phyloP scores from a whole-genome alignment of 192 early-diverging fungal species.

The Hyaloraphidium curvatum region DNA sequence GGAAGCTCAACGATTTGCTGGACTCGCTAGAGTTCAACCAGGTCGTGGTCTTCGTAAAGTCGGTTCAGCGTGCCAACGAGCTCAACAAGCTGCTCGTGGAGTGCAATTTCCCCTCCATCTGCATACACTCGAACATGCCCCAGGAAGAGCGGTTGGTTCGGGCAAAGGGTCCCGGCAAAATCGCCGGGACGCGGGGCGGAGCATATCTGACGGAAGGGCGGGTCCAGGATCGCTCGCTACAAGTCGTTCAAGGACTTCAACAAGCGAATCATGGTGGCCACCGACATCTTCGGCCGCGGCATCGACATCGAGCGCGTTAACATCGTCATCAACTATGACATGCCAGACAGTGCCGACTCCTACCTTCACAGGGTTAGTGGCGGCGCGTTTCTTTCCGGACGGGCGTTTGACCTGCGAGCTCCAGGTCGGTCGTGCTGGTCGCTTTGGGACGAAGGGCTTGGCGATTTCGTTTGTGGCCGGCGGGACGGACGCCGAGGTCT shows the following conservation, averaged over 20 bases:
- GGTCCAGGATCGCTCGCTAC: conserved; percentile 61
- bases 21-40: conserved; percentile 96
- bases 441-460: conserved; percentile 97
- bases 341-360: conserved; percentile 70
- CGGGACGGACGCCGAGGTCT: conserved; percentile 48
- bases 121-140: conserved; percentile 75
- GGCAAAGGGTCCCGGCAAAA: too few relatives aligned
- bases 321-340: conserved; percentile 98
- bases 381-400: neutral
- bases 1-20: conserved; percentile 76
- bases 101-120: conserved; percentile 85
- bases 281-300: conserved; percentile 94
- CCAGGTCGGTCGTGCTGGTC: conserved; percentile 83
- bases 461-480: conserved; percentile 84
- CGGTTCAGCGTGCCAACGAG: conserved; percentile 64
- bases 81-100: conserved; percentile 70
- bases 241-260: conserved; percentile 88
- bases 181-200: too few relatives aligned
- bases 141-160: conserved; percentile 66
- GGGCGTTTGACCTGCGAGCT: neutral
- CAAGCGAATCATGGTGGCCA: conserved; percentile 90
- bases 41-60: conserved; percentile 91
- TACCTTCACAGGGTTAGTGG: conserved; percentile 71
- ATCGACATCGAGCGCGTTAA: conserved; percentile 97
- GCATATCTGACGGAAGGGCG: too few relatives aligned